Percentiles rank a stretch among this genome's conserved stretches.
Conservation (phyloP, 768 basidiomycete species). For the Rhizopogon roseolus region DNA sequence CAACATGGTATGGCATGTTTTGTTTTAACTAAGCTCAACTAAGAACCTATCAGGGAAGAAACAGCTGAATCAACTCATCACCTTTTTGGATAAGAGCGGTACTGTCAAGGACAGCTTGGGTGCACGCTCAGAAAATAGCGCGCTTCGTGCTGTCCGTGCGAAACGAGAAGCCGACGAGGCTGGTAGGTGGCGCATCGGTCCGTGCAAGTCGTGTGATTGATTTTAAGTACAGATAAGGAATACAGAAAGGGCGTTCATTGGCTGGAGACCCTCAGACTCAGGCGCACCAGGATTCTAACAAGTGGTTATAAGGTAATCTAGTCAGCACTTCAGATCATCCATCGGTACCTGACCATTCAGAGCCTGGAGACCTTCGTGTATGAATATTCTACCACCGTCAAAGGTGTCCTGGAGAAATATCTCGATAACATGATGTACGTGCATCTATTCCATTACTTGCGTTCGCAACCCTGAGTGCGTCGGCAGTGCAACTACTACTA, state of each 20-base stretch:
- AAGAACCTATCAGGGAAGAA: conserved; percentile 57
- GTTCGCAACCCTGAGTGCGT: conserved; percentile 1
- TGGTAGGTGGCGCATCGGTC: conserved; percentile 39
- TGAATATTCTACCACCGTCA: conserved; percentile 63
- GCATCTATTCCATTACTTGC: conserved; percentile 3
- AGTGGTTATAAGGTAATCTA: conserved; percentile 68
- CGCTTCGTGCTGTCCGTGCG: conserved; percentile 71
- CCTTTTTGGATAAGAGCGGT: conserved; percentile 75
- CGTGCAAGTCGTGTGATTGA: neutral
- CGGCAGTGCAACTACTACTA: conserved; percentile 70
- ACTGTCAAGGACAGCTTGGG: conserved; percentile 57
- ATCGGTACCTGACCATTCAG: conserved; percentile 31
- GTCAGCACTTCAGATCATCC: neutral
- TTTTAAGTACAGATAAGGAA: conserved; percentile 62
- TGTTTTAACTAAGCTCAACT: neutral
- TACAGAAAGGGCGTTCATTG: conserved; percentile 88
- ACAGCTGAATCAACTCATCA: conserved; percentile 82
- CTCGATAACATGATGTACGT: conserved; percentile 75
- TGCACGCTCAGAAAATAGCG: conserved; percentile 53
- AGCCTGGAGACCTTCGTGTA: conserved; percentile 77
- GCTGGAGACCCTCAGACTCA: conserved; percentile 85
- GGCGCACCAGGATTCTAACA: conserved; percentile 77
- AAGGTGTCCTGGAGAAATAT: conserved; percentile 64
- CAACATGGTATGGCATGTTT: conserved; percentile 55
- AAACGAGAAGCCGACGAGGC: conserved; percentile 92